Evolutionary conservation across 352 stramenopile genomes (phyloP).

Genomic region (Pythium brachiatum): DNA sequence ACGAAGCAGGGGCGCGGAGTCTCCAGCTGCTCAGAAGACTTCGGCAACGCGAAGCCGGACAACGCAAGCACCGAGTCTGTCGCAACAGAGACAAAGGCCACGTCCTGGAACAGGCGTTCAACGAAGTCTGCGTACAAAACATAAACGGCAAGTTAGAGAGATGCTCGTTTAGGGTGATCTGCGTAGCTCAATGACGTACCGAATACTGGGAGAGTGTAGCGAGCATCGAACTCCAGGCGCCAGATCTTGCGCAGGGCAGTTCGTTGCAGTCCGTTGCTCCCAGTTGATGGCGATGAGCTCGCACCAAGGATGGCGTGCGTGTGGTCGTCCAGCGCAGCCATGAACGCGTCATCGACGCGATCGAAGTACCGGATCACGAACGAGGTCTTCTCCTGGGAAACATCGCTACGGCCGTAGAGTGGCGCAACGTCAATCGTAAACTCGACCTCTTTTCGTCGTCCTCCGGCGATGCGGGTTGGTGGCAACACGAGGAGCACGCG

Average conservation of each 20-base stretch:
- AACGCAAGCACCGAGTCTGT: slow-evolving; percentile 13
- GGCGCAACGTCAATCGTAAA: slow-evolving; percentile 49
- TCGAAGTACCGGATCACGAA: slow-evolving; percentile 61
- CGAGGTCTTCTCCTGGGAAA: slow-evolving; percentile 44
- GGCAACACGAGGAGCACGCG: slow-evolving; percentile 72
- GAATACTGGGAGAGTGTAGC: slow-evolving; percentile 52
- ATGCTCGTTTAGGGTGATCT: not conserved
- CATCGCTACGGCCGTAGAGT: not conserved
- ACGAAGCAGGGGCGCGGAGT: slow-evolving; percentile 17
- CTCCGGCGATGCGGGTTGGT: slow-evolving; percentile 45
- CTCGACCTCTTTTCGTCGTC: slow-evolving; percentile 60
- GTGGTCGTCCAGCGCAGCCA: slow-evolving; percentile 13
- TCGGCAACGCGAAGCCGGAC: slow-evolving; percentile 14
- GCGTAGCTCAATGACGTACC: slow-evolving; percentile 29
- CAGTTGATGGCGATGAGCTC: not conserved
- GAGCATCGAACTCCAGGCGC: slow-evolving; percentile 76
- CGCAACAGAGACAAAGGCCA: slow-evolving; percentile 13
- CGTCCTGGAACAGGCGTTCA: slow-evolving; percentile 14
- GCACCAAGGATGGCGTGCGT: not conserved
- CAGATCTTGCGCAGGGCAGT: slow-evolving; percentile 40
- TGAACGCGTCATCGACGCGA: slow-evolving; percentile 33
- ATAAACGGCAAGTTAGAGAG: slow-evolving; percentile 1
- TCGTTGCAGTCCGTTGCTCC: not conserved
- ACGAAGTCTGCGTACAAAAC: slow-evolving; percentile 10
- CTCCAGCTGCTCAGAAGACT: not conserved